Base-by-base conservation (phyloP, 2,329 filamentous ascomycete genomes). In the Penicillium sp. region DNA sequence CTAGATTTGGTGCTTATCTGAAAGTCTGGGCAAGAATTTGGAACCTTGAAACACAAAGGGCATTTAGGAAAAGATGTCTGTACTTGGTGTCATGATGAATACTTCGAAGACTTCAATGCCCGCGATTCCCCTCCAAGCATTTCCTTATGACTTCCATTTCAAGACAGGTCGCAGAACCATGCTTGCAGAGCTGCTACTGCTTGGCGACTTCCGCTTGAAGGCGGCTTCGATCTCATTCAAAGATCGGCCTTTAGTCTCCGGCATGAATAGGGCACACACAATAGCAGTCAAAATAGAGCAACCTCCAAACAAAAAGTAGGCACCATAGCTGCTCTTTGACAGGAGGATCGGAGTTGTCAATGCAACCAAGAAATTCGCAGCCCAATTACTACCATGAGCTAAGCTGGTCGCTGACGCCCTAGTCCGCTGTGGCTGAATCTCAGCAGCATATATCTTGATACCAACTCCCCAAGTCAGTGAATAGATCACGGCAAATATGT, bases 401-500 rank as follows among this genome's bases (percentile, higher is more conserved):
- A 84, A 59, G 51, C 77, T 79, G 9, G 78, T 83, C 3, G 82
- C 83, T 0, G 78, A 77, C 0, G 82, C 83, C 4, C 84, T 74
- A 0, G 81, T 85, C 34, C 77, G 71, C 2, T 76, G 73, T 0
- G 82, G 82, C 58, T 85, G 83, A 36, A 85, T 85, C 67, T 86
- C 83, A 10, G 77, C 76, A 1, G 80, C 77, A 53, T 85, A 86
- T 8, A 86, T 80, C 55, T 81, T 82, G 47, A 80, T 72, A 0
- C 78, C 76, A 13, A 86, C 79, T 0, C 74, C 82, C 82, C 83
- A 86, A 0, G 81, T 67, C 4, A 69, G 54, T 18, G 64, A 68
- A 47, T 62, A 70, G 14, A 63, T 53, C 29, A 62, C 59, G 16
- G 62, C 61, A 32, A 61, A 65, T 2, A 63, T 31, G 21, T 63